Conservation (phyloP, 768 basidiomycete genomes). For the Lactifluus pinguis region DNA sequence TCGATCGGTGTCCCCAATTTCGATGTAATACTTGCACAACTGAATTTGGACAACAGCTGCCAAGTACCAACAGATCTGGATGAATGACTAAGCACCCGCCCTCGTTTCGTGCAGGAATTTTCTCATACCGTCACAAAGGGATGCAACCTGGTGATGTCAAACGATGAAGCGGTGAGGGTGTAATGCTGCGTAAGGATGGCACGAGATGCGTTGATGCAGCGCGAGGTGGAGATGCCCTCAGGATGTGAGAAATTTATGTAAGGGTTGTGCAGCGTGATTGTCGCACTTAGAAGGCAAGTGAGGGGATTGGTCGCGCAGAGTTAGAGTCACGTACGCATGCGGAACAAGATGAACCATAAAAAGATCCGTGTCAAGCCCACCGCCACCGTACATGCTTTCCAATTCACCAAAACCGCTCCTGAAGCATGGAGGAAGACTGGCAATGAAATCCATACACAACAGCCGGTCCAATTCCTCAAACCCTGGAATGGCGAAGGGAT, state of each 20-base stretch:
- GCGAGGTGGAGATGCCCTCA: constrained; percentile 52
- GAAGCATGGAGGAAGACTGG: constrained; percentile 58
- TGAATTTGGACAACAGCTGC: constrained; percentile 83
- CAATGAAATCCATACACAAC: constrained; percentile 56
- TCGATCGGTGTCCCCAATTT: constrained; percentile 61
- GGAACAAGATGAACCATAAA: constrained; percentile 84
- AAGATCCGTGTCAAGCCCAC: constrained; percentile 67
- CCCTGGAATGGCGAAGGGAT: constrained; percentile 57
- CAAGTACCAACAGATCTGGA: constrained; percentile 83
- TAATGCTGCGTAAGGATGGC: constrained; percentile 70
- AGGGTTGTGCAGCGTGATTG: constrained; percentile 79
- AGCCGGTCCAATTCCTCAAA: constrained; percentile 66
- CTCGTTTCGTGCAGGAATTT: background rate
- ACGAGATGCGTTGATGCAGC: constrained; percentile 69
- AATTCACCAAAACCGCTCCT: constrained; percentile 55
- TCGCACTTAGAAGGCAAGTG: constrained; percentile 44
- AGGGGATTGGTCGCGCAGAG: constrained; percentile 15
- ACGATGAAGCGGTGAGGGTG: constrained; percentile 68
- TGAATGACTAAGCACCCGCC: background rate
- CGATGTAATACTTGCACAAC: constrained; percentile 78
- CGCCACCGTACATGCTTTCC: constrained; percentile 45
- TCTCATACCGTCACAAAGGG: constrained; percentile 73
- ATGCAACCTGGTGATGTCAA: constrained; percentile 72
- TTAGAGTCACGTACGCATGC: constrained; percentile 55
- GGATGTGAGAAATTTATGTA: constrained; percentile 70